phyloP scores from a whole-genome alignment of 2,329 filamentous ascomycete species.

The Lojkania enalia region DNA sequence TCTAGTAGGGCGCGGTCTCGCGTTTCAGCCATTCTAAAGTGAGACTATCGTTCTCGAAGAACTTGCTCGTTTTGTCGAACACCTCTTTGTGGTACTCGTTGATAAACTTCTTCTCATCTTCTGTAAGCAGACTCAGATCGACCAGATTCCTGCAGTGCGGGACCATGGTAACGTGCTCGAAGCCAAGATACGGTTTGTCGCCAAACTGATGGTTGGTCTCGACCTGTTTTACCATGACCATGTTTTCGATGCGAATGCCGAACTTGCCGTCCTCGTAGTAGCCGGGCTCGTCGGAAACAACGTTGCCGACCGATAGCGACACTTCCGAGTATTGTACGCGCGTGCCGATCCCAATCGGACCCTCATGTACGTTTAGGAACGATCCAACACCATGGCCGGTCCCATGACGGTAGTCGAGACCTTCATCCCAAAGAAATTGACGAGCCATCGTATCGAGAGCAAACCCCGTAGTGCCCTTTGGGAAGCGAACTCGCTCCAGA shows the following conservation, averaged over 20 bases:
- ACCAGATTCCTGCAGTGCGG: constrained; percentile 91
- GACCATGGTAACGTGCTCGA: constrained; percentile 97
- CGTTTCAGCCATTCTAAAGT: constrained; percentile 81
- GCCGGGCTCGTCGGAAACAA: constrained; percentile 93
- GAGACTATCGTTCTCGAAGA: constrained; percentile 72
- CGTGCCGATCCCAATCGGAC: constrained; percentile 93
- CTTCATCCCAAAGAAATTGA: constrained; percentile 90
- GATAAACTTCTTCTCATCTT: constrained; percentile 79
- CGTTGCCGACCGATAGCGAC: constrained; percentile 85
- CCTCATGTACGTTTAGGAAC: constrained; percentile 95
- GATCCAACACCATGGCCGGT: constrained; percentile 96
- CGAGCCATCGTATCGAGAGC: constrained; percentile 86
- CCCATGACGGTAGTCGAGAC: constrained; percentile 92
- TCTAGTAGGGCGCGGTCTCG: constrained; percentile 69
- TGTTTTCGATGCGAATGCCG: constrained; percentile 95
- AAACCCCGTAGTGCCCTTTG: constrained; percentile 92
- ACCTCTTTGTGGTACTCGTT: constrained; percentile 85
- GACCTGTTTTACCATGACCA: constrained; percentile 88
- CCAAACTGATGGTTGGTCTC: constrained; percentile 86
- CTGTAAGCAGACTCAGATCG: constrained; percentile 71
- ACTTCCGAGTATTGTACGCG: constrained; percentile 91
- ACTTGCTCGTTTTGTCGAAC: constrained; percentile 75
- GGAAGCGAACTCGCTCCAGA: constrained; percentile 83
- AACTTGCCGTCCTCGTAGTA: constrained; percentile 97
- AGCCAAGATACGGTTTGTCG: constrained; percentile 90